A percentile compares a stretch with the other conserved stretches of the same genome.
Evolutionary conservation across 768 basidiomycete species (phyloP).

Genomic region (Boletus fagicola): DNA sequence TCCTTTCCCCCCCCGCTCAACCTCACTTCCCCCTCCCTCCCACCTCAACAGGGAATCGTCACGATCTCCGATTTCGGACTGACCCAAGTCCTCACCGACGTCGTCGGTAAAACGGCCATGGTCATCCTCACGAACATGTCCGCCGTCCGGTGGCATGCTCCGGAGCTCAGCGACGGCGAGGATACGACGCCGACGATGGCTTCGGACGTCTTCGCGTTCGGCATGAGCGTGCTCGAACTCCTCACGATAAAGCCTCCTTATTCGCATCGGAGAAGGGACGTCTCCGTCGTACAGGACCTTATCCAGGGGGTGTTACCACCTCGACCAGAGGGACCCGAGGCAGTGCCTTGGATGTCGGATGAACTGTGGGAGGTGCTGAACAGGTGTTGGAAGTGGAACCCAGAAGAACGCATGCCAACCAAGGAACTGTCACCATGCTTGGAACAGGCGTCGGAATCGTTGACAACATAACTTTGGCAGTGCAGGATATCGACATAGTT

Average conservation of each 20-base stretch:
- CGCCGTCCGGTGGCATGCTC: slow-evolving; percentile 59
- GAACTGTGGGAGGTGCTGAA: slow-evolving; percentile 46
- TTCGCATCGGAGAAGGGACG: slow-evolving; percentile 47
- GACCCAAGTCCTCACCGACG: slow-evolving; percentile 58
- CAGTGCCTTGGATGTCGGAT: slow-evolving; percentile 43
- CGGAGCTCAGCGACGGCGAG: slow-evolving; percentile 52
- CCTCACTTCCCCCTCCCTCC: background rate
- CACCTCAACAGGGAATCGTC: slow-evolving; percentile 51
- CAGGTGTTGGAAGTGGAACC: slow-evolving; percentile 45
- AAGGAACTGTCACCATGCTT: slow-evolving; percentile 29
- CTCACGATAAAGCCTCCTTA: slow-evolving; percentile 53
- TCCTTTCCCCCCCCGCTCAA: background rate
- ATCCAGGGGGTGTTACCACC: slow-evolving; percentile 39
- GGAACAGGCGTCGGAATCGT: slow-evolving; percentile 8
- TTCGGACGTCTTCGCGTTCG: slow-evolving; percentile 57
- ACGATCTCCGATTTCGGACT: slow-evolving; percentile 65
- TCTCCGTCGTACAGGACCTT: slow-evolving; percentile 49
- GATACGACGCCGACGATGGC: slow-evolving; percentile 42
- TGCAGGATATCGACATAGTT: background rate
- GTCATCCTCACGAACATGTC: slow-evolving; percentile 45
- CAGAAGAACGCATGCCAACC: slow-evolving; percentile 42
- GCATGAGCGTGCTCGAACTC: slow-evolving; percentile 60
- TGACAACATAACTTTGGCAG: background rate
- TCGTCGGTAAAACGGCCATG: slow-evolving; percentile 48
- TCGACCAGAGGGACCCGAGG: slow-evolving; percentile 39